Conservation (phyloP, 371 early-diverging fungal species). For the Haplosporangium sp. region DNA sequence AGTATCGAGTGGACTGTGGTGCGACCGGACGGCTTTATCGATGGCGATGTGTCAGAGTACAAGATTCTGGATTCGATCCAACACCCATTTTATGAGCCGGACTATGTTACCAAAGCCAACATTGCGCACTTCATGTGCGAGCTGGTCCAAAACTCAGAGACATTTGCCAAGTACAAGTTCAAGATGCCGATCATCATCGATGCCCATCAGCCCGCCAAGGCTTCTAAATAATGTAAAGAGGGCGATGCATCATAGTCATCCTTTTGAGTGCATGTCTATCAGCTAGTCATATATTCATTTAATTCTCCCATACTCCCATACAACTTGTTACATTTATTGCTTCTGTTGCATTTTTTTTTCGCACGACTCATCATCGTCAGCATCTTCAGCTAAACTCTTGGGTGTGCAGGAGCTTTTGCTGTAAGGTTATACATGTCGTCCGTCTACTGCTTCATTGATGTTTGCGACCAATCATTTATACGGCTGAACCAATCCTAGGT, state of each 20-base stretch:
- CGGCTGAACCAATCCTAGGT: no score
- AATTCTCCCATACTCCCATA: no score
- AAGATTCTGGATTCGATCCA: constrained; percentile 13
- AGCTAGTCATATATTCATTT: not conserved
- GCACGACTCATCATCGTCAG: not conserved
- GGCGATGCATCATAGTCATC: no score
- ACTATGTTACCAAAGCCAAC: constrained; percentile 30
- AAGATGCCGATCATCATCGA: constrained; percentile 34
- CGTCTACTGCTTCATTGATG: no score
- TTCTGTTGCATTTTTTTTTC: not conserved
- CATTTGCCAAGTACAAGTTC: constrained; percentile 27
- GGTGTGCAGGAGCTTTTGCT: no score
- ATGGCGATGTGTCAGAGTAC: constrained; percentile 29
- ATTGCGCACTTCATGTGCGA: constrained; percentile 44
- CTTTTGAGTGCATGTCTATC: not conserved
- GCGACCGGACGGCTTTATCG: constrained; percentile 30
- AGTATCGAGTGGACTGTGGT: constrained; percentile 24
- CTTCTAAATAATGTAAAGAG: no score
- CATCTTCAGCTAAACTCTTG: not conserved
- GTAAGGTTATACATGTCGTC: no score
- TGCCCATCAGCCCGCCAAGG: constrained; percentile 24
- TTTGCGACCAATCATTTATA: no score
- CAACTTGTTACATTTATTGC: not conserved
- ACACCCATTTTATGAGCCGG: constrained; percentile 23
- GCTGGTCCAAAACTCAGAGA: constrained; percentile 6